These are phyloP conservation scores for Colletotrichum sp. DNA, from an alignment of 2,329 filamentous ascomycete genomes.

Conservation along the genomic window DNA sequence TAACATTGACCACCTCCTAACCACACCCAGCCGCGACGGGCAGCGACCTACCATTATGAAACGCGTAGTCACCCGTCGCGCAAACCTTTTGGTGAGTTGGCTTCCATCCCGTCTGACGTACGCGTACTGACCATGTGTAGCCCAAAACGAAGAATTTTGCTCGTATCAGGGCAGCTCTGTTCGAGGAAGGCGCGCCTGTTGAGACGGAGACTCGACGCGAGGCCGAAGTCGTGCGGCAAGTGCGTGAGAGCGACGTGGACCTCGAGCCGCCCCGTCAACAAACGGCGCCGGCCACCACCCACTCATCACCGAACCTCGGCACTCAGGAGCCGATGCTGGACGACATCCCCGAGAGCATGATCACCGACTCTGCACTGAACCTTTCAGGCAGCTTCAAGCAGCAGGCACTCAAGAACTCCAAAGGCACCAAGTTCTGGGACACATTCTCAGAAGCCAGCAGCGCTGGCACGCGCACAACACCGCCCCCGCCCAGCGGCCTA, in stretches of 20 bases:
- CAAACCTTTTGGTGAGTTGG: conserved; percentile 80
- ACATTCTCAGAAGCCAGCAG: conserved; percentile 73
- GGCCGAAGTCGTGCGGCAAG: conserved; percentile 93
- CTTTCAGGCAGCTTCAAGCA: conserved; percentile 75
- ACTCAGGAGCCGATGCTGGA: conserved; percentile 66
- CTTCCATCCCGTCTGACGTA: not conserved
- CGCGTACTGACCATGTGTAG: conserved; percentile 49
- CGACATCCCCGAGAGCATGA: conserved; percentile 73
- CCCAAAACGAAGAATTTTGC: conserved; percentile 97
- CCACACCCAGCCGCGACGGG: conserved; percentile 53
- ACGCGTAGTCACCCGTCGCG: conserved; percentile 82
- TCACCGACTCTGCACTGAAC: conserved; percentile 56
- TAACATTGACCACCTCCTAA: conserved; percentile 51
- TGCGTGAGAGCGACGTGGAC: conserved; percentile 84
- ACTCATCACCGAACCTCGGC: conserved; percentile 74
- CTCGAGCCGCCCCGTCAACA: conserved; percentile 51
- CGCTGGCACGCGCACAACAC: conserved; percentile 52
- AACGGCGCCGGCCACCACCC: conserved; percentile 59
- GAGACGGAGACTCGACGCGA: conserved; percentile 90
- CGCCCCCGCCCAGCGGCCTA: conserved; percentile 69
- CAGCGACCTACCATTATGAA: conserved; percentile 76
- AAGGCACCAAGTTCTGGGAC: conserved; percentile 78
- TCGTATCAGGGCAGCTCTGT: conserved; percentile 85
- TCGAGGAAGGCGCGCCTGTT: conserved; percentile 86
- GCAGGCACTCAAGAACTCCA: conserved; percentile 74